Evolutionary conservation across 2,329 filamentous ascomycete genomes (phyloP).

Genomic region (Penicillium sp.): DNA sequence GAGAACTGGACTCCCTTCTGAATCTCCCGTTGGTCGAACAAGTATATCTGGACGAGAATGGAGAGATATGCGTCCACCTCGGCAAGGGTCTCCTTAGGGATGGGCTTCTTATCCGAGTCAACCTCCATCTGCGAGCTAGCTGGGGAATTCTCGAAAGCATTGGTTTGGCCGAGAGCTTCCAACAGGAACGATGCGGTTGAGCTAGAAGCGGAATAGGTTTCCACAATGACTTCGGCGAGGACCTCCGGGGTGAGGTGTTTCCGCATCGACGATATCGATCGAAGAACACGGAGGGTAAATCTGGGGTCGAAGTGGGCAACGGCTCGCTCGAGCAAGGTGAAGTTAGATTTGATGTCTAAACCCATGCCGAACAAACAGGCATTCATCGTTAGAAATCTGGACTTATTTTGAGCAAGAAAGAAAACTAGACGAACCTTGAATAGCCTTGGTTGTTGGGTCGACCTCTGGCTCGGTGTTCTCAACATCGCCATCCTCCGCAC

Average conservation of each 20-base stretch:
- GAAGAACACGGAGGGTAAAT: slow-evolving; percentile 89
- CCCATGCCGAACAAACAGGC: background rate
- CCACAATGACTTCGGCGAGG: slow-evolving; percentile 74
- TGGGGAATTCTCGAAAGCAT: slow-evolving; percentile 61
- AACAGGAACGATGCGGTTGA: slow-evolving; percentile 69
- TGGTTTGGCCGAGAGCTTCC: slow-evolving; percentile 65
- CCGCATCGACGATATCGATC: slow-evolving; percentile 92
- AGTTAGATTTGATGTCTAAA: slow-evolving; percentile 92
- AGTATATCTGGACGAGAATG: slow-evolving; percentile 80
- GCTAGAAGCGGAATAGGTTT: slow-evolving; percentile 72
- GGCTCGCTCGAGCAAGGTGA: slow-evolving; percentile 84
- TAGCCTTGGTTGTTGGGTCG: slow-evolving; percentile 52
- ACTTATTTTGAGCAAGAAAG: background rate
- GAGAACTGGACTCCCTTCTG: slow-evolving; percentile 84
- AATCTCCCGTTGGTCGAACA: slow-evolving; percentile 81
- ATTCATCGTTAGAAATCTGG: background rate
- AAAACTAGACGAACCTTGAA: slow-evolving; percentile 40
- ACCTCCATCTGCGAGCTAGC: slow-evolving; percentile 69
- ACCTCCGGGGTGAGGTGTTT: slow-evolving; percentile 84
- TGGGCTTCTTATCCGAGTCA: slow-evolving; percentile 65
- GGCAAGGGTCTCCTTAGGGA: slow-evolving; percentile 72
- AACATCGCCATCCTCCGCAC: slow-evolving; percentile 46
- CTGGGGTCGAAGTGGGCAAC: slow-evolving; percentile 91
- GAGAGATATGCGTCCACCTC: slow-evolving; percentile 88
- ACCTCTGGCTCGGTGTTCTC: slow-evolving; percentile 46